Evolutionary conservation across 306 rosid species (phyloP).

Genomic region (Pyrus bretschneideri): DNA sequence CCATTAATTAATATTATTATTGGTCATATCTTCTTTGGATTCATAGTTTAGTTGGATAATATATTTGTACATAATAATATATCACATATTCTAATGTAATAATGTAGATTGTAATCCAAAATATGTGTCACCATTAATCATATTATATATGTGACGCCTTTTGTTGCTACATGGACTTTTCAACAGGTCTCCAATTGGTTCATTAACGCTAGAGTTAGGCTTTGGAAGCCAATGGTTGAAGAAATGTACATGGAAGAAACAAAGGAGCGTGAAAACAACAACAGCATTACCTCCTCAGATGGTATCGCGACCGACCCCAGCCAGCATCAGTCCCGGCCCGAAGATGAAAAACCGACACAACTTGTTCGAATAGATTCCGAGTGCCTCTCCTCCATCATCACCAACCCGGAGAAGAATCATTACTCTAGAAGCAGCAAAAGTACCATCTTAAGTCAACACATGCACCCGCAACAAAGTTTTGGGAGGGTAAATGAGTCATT

Average conservation of each 20-base stretch:
- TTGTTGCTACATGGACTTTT: conserved; percentile 13
- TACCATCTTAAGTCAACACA: conserved; percentile 23
- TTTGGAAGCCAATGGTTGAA: conserved; percentile 99
- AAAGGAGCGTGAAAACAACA: conserved; percentile 42
- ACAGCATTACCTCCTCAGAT: conserved; percentile 37
- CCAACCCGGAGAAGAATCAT: conserved; percentile 37
- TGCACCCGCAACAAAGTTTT: conserved; percentile 26
- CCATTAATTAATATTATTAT: background rate
- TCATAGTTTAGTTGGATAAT: background rate
- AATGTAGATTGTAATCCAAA: background rate
- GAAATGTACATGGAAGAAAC: conserved; percentile 85
- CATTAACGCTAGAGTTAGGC: conserved; percentile 90
- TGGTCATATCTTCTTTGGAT: conserved; percentile 27
- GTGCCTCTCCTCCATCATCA: conserved; percentile 59
- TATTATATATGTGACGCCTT: background rate
- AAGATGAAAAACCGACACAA: conserved; percentile 48
- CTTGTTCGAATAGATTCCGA: conserved; percentile 58
- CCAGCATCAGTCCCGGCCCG: conserved; percentile 8
- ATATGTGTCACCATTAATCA: background rate
- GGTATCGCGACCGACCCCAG: conserved; percentile 22
- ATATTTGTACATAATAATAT: background rate
- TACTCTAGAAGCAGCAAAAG: conserved; percentile 13
- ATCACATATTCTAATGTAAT: background rate
- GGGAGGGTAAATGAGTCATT: conserved; percentile 38
- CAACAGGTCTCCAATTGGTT: conserved; percentile 96